phyloP scores from a whole-genome alignment of 2,329 filamentous ascomycete species.

The Sordariomycetes sp. region DNA sequence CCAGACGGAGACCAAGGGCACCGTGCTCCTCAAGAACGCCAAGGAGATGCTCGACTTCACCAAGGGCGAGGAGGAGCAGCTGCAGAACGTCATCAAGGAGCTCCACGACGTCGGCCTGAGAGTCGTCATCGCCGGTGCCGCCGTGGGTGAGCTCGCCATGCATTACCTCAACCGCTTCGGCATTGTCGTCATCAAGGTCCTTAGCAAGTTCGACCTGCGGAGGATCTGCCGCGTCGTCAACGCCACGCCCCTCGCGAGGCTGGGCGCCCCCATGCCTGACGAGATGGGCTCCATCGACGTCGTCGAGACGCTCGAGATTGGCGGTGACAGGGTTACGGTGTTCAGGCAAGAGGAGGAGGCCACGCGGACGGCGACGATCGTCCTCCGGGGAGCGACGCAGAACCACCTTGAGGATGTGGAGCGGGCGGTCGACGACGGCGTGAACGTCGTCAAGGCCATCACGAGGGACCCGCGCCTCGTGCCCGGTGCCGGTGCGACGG shows the following conservation, averaged over 20 bases:
- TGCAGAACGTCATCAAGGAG: slow-evolving; percentile 88
- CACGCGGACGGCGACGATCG: slow-evolving; percentile 86
- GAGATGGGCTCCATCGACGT: slow-evolving; percentile 94
- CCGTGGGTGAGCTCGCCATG: slow-evolving; percentile 88
- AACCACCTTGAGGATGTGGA: slow-evolving; percentile 97
- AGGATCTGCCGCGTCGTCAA: slow-evolving; percentile 92
- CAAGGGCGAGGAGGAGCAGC: slow-evolving; percentile 86
- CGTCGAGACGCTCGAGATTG: slow-evolving; percentile 95
- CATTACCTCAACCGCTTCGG: slow-evolving; percentile 97
- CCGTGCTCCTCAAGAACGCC: slow-evolving; percentile 89
- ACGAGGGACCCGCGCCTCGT: slow-evolving; percentile 86
- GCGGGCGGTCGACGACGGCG: slow-evolving; percentile 91
- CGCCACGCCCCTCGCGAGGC: slow-evolving; percentile 85
- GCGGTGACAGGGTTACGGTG: slow-evolving; percentile 93
- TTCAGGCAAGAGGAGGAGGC: slow-evolving; percentile 93
- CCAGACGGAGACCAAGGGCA: slow-evolving; percentile 98
- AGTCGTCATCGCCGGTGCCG: slow-evolving; percentile 82
- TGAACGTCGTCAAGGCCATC: slow-evolving; percentile 97
- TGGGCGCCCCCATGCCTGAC: slow-evolving; percentile 98
- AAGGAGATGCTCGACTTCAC: slow-evolving; percentile 99
- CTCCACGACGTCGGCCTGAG: slow-evolving; percentile 86
- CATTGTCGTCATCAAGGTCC: slow-evolving; percentile 90
- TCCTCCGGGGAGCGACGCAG: slow-evolving; percentile 89
- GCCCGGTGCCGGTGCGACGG: slow-evolving; percentile 85
- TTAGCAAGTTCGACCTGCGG: slow-evolving; percentile 96